phyloP scores from a whole-genome alignment of 352 stramenopile genomes.

The Globisporangium paddicum region DNA sequence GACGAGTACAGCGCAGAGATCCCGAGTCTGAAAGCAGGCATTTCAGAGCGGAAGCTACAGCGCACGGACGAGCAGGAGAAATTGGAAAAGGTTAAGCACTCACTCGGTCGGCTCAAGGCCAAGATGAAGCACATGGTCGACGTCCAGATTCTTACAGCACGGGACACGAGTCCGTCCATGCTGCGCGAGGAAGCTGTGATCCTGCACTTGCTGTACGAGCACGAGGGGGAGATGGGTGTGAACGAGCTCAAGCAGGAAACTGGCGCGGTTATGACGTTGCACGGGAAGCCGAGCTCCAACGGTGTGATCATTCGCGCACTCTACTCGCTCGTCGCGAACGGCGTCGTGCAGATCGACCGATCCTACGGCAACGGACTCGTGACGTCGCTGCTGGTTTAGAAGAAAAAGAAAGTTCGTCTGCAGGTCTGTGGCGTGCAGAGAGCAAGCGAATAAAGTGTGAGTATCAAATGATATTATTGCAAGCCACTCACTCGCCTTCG shows the following conservation, averaged over 20 bases:
- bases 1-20: conserved; percentile 35
- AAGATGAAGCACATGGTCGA: conserved; percentile 73
- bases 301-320: conserved; percentile 47
- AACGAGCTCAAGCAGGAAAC: conserved; percentile 57
- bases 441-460: not conserved
- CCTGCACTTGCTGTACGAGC: conserved; percentile 53
- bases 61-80: conserved; percentile 19
- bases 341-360: conserved; percentile 67
- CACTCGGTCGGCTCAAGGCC: conserved; percentile 38
- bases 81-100: conserved; percentile 35
- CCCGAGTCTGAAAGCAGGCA: conserved; percentile 27
- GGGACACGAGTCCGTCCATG: conserved; percentile 36
- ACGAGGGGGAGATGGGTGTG: conserved; percentile 61
- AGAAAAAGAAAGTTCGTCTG: not conserved
- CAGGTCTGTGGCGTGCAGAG: no score
- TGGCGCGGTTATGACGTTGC: conserved; percentile 30
- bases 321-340: conserved; percentile 63
- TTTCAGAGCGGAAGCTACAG: conserved; percentile 23
- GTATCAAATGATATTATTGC: not conserved
- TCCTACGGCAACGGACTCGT: conserved; percentile 60
- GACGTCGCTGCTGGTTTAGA: conserved; percentile 53
- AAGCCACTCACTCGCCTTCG: not conserved
- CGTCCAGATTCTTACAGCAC: conserved; percentile 43
- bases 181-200: conserved; percentile 55
- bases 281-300: conserved; percentile 39